Evolutionary conservation across 2,329 filamentous ascomycete genomes (phyloP), one percentile per base, ranked within the genome.

Genomic region (Cladosporium sp.): DNA sequence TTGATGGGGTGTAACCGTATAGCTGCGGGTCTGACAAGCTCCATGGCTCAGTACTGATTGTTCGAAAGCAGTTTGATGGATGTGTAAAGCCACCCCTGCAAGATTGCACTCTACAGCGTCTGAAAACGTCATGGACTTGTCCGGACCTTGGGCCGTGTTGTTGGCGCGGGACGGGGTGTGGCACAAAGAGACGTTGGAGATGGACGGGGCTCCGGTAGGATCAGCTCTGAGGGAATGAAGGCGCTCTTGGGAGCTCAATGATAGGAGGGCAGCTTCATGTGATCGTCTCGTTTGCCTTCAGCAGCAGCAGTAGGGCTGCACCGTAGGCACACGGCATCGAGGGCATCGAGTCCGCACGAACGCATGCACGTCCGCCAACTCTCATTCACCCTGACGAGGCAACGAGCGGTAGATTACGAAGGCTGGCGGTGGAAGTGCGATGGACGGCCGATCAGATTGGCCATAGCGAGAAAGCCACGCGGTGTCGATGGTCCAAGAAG

Each of bases 91-190:
- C 50, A 55, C 28, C 29, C 28, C 52, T 55, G 52, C 52, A 31
- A 55, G 52, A 55, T 33, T 55, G 49, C 60, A 37, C 31, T 49
- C 23, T 62, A 44, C 49, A 62, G 16, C 33, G 46, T 40, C 35
- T 63, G 61, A 8, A 46, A 56, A 44, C 61, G 61, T 63, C 61
- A 63, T 63, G 50, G 49, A 63, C 35, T 62, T 50, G 49, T 21
- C 40, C 40, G 40, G n/a, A 23, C 40, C 40, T 46, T 46, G n/a
- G 55, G 61, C 61, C 61, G 37, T 63, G 21, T 28, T 26, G 61
- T 31, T 55, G 31, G 28, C 23, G 23, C 12, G 33, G 56, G 56
- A 18, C 56, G 37, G 56, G 21, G 16, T 46, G 21, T 46, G 56
- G 37, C 5, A 59, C 28, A 33, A 14, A 26, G 23, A 35, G 55